Conservation (phyloP, 192 early-diverging fungal species). For the Linnemannia zychae region DNA sequence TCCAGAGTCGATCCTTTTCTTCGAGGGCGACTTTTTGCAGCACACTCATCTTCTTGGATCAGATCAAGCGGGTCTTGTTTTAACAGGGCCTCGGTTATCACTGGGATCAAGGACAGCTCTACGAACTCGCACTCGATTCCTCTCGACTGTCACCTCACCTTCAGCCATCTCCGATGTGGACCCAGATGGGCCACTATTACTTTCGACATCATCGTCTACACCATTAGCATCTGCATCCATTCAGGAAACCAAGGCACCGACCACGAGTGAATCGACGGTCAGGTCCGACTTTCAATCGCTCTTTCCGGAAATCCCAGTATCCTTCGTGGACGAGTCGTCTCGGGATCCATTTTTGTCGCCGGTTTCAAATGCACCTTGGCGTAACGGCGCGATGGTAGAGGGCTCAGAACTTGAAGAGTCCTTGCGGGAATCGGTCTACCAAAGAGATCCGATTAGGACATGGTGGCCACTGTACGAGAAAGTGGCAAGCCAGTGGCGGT, state of each 20-base stretch:
- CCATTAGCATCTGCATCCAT: neutral
- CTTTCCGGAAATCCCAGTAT: conserved; percentile 29
- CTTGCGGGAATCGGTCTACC: conserved; percentile 33
- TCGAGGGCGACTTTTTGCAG: neutral
- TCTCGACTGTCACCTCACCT: neutral
- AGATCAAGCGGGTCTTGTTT: neutral
- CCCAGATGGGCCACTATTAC: neutral
- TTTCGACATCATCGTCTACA: conserved; percentile 15
- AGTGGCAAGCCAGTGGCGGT: conserved; percentile 23
- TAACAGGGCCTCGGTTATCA: neutral
- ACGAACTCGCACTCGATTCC: neutral
- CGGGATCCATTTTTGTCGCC: conserved; percentile 1
- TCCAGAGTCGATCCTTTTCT: neutral
- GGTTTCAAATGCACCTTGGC: conserved; percentile 15
- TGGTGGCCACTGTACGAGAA: conserved; percentile 52
- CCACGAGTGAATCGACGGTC: neutral
- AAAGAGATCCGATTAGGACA: conserved; percentile 22
- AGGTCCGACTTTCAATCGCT: conserved; percentile 34
- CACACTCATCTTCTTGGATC: neutral
- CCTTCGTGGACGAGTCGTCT: conserved; percentile 7
- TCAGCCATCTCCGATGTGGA: neutral
- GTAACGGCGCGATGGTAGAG: conserved; percentile 10
- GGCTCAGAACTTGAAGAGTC: conserved; percentile 37
- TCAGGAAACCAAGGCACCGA: neutral
- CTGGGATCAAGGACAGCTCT: neutral